A percentile compares a stretch with the other conserved stretches of the same genome.
Evolutionary conservation across 176 grass and related monocot genomes (phyloP).

Genomic region (Hordeum vulgare): DNA sequence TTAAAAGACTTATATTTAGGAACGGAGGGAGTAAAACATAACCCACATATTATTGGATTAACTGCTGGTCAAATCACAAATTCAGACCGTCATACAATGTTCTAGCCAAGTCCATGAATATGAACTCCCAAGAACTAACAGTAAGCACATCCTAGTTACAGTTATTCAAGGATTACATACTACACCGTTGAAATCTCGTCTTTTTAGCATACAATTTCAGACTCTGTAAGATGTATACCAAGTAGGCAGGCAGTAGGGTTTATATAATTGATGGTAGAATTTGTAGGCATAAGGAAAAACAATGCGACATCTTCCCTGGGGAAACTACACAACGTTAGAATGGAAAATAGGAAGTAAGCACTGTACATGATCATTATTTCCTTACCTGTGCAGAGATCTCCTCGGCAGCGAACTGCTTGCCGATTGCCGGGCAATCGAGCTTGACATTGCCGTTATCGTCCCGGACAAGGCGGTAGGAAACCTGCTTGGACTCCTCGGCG

Average conservation of each 20-base stretch:
- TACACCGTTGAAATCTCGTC: no score
- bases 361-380: neutral
- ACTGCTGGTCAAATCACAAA: neutral
- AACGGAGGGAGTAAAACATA: no score
- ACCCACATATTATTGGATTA: neutral
- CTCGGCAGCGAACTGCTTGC: constrained; percentile 63
- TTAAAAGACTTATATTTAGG: no score
- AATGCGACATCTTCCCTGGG: neutral
- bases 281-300: neutral
- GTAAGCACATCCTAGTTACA: neutral
- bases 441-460: constrained; percentile 78
- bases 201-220: neutral
- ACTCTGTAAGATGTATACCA: neutral
- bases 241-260: neutral
- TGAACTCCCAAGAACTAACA: neutral
- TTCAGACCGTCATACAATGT: neutral
- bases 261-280: no score
- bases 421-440: constrained; percentile 63
- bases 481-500: constrained; percentile 69
- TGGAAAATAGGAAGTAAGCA: neutral
- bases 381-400: constrained; percentile 69
- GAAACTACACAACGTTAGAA: neutral
- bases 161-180: neutral
- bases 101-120: no score
- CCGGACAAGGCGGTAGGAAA: constrained; percentile 52